Conservation (phyloP, 805 yeast genomes). For the Wickerhamomyces queroliae region DNA sequence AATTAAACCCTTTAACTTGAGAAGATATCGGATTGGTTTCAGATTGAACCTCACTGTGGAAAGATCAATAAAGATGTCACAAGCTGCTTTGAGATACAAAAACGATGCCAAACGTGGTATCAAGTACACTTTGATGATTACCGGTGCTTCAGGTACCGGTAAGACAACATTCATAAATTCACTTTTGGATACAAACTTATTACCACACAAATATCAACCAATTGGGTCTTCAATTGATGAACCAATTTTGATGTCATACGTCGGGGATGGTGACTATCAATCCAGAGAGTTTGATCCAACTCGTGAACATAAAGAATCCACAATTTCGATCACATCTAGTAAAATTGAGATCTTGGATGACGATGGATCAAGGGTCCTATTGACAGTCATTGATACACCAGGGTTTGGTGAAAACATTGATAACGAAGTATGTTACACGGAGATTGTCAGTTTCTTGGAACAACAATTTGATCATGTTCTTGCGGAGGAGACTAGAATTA, state of each 20-base stretch:
- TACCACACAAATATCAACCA: constrained; percentile 53
- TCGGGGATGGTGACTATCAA: constrained; percentile 31
- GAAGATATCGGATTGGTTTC: too few relatives aligned
- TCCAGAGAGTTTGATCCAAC: constrained; percentile 58
- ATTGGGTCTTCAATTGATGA: constrained; percentile 22
- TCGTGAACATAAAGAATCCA: constrained; percentile 61
- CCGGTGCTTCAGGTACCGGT: constrained; percentile 74
- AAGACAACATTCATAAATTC: constrained; percentile 73
- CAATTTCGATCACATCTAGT: constrained; percentile 68
- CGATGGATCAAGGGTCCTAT: constrained; percentile 47
- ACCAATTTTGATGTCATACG: constrained; percentile 16
- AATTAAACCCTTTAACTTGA: too few relatives aligned
- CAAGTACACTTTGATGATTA: constrained; percentile 66
- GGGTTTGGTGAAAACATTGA: constrained; percentile 74
- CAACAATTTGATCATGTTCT: constrained; percentile 75
- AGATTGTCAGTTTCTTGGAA: constrained; percentile 60
- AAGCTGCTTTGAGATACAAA: constrained; percentile 33
- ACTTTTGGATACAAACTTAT: constrained; percentile 52
- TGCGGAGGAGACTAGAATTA: constrained; percentile 82
- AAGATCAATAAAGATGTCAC: neutral
- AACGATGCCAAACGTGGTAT: constrained; percentile 71
- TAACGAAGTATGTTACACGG: constrained; percentile 59
- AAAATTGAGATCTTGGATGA: constrained; percentile 57
- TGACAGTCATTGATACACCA: constrained; percentile 68
- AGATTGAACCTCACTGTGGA: neutral